phyloP scores from a whole-genome alignment of 2,329 filamentous ascomycete species.

The Teratosphaeriaceae sp. region DNA sequence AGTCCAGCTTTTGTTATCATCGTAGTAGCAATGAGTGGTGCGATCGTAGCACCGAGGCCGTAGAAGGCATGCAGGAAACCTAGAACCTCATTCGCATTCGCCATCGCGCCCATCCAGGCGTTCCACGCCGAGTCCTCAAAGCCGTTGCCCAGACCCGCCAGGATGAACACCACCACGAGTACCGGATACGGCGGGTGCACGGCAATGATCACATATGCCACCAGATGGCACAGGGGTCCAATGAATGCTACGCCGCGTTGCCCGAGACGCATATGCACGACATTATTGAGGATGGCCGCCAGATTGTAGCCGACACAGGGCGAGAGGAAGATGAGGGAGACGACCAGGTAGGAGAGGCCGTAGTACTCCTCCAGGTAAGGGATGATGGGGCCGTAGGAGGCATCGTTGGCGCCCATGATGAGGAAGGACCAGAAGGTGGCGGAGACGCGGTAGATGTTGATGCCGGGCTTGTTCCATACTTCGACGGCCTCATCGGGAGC shows the following conservation, averaged over 20 bases:
- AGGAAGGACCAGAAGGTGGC: conserved; percentile 56
- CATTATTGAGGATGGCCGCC: conserved; percentile 59
- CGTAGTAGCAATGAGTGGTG: conserved; percentile 63
- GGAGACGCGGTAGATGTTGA: conserved; percentile 53
- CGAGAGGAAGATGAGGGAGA: conserved; percentile 61
- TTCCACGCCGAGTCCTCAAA: conserved; percentile 58
- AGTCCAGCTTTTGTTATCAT: conserved; percentile 59
- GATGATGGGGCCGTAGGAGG: conserved; percentile 45
- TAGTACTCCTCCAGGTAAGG: conserved; percentile 58
- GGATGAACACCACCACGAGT: conserved; percentile 56
- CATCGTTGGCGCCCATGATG: conserved; percentile 64
- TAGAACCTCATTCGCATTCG: conserved; percentile 64
- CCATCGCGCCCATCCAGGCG: conserved; percentile 64
- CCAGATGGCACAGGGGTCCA: conserved; percentile 55
- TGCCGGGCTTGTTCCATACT: conserved; percentile 57
- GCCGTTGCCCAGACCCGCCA: conserved; percentile 67
- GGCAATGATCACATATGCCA: conserved; percentile 58
- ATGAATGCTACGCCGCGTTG: conserved; percentile 66
- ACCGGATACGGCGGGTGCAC: conserved; percentile 64
- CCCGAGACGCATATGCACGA: conserved; percentile 57
- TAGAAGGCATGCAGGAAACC: conserved; percentile 68
- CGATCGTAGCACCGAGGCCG: conserved; percentile 62
- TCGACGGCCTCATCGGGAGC: conserved; percentile 38
- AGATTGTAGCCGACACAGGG: conserved; percentile 59
- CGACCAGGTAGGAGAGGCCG: conserved; percentile 52